Evolutionary conservation across 2,329 filamentous ascomycete species (phyloP), one percentile per base, ranked within the genome.

Genomic region (Colletotrichum liriopes): DNA sequence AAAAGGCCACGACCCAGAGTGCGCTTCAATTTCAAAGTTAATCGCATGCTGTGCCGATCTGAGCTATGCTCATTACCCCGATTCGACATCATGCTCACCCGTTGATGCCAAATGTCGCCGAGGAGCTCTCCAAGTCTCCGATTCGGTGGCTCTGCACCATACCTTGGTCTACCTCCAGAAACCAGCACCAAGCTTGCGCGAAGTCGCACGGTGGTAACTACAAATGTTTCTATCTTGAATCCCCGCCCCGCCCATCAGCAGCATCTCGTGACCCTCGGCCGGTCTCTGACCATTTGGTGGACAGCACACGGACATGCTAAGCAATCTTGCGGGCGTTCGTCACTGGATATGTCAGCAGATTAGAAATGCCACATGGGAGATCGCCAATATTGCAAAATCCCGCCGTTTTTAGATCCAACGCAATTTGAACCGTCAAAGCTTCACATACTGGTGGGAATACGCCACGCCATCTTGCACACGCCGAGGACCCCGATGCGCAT

Each of bases 61-160:
- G 52, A 41, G 51, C 41, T 43, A 58, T 54, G 67, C 56, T 60
- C 45, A 35, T 37, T 71, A 61, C 68, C 68, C 63, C 68, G 59
- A 63, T 54, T 71, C 61, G 26, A 49, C 29, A 29, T 29, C 16
- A 41, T 32, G 62, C 35, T 52, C 59, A 49, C 49, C 26, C 26
- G 16, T n/a, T 26, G 41, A 26, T 39, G 60, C 29, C 56, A 54
- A 43, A 65, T 55, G 54, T 72, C 59, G 60, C 54, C 70, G 66
- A 69, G 35, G 26, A 29, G 32, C 59, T 35, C 35, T 59, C 20
- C 52, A 41, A 59, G 43, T 72, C 54, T 56, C 65, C 65, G 37
- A 65, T 51, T 63, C 52, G 35, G 35, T 39, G 4, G 26, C n/a
- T 12, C 20, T 43, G 16, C 43, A 59, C 43, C n/a, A 41, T 54